A percentile compares a stretch with the other conserved stretches of the same genome.
Evolutionary conservation across 2,329 filamentous ascomycete genomes (phyloP).

Genomic region (Aspergillus vadensis): DNA sequence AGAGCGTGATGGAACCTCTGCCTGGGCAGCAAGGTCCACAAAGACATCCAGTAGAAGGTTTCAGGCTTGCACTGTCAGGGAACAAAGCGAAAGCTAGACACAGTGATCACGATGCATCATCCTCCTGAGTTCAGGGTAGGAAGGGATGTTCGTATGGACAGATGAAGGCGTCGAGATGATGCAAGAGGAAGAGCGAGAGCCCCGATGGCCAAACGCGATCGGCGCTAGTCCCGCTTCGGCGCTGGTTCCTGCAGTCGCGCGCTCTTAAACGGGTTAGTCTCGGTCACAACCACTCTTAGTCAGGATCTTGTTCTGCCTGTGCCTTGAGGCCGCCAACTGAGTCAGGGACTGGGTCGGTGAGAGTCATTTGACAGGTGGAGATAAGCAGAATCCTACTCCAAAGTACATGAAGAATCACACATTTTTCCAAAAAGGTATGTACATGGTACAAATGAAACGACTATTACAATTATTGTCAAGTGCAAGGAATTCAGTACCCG

Average conservation of each 20-base stretch:
- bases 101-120: background rate
- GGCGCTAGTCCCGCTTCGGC: background rate
- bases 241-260: background rate
- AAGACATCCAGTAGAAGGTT: conserved; percentile 35
- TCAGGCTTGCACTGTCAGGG: background rate
- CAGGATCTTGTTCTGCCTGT: too few relatives aligned
- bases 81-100: background rate
- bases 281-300: background rate
- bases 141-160: background rate
- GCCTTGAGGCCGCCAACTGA: too few relatives aligned
- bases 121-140: background rate
- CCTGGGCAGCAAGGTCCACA: conserved; percentile 23
- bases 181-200: background rate
- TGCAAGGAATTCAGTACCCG: too few relatives aligned
- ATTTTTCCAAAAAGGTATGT: too few relatives aligned
- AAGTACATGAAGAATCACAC: too few relatives aligned
- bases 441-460: too few relatives aligned
- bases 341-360: too few relatives aligned
- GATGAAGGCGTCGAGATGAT: conserved; percentile 1
- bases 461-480: too few relatives aligned
- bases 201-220: background rate
- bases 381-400: too few relatives aligned
- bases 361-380: too few relatives aligned
- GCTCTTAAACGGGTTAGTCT: background rate
- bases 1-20: conserved; percentile 28